Evolutionary conservation across 805 yeast genomes (phyloP), one percentile per base, ranked within the genome.

Genomic region (Sungouiozyma intestinalis): DNA sequence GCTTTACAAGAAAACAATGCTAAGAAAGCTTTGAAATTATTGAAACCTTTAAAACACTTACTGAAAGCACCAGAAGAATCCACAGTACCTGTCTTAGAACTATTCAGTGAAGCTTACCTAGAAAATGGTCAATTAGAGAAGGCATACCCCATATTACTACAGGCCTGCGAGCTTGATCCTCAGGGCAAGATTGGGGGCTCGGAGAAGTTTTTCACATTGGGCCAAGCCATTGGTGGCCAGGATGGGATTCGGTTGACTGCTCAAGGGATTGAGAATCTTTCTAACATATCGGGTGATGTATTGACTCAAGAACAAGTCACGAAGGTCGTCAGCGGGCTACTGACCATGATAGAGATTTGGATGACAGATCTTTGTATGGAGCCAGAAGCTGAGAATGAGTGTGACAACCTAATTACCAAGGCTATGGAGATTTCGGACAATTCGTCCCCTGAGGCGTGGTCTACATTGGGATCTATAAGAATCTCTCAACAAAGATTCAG

Each of bases 281-380:
- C 61, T 8, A 41, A 35, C 13, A 40, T 44, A 3, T 58, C 55
- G 15, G 51, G 57, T 15, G 53, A 53, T 15, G 44, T 38, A 3
- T 52, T 66, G n/a, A 51, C 57, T 36, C 54, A 58, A 41, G 69
- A 69, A 45, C 63, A 74, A 35, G 59, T 72, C 16, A 74, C 73
- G 48, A 84, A 82, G 57, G 57, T 85, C 38, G 77, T 81, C 48
- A 83, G 79, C 55, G 95, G 90, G 0, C 66, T 85, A 20, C 79
- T 90, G 50, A 80, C 95, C 5, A 73, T 81, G 66, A 83, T 92
- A 54, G 98, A 90, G 63, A 82, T 85, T 44, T 88, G 95, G 95
- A 85, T 87, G 97, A 90, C 97, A 1, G 97, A 90, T 66, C 67
- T 88, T 48, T 88, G 97, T 67, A 86, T 88, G 95, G 94, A 85